Evolutionary conservation across 108 stramenopile genomes (phyloP).

Genomic region (Asterionellopsis glacialis): DNA sequence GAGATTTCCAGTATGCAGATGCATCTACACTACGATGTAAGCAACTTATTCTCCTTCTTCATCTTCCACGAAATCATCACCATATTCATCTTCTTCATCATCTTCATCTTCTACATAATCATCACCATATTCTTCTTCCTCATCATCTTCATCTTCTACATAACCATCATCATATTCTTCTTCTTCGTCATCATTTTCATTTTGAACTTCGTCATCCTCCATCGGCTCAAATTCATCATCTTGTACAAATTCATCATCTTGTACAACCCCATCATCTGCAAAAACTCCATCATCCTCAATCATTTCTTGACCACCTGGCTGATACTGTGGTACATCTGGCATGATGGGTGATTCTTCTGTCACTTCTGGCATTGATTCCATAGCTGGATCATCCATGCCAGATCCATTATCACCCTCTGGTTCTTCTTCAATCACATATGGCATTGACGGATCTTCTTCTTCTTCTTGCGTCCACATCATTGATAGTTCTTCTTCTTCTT

Average conservation of each 20-base stretch:
- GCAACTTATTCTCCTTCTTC: no score
- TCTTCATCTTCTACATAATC: no score
- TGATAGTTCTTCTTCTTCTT: neutral
- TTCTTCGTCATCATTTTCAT: constrained; percentile 3
- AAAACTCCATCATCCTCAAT: neutral
- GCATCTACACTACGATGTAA: no score
- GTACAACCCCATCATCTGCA: neutral
- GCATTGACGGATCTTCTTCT: neutral
- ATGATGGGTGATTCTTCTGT: neutral
- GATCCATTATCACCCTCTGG: neutral
- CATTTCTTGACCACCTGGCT: neutral
- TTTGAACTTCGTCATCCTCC: neutral
- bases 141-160: no score
- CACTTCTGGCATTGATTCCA: neutral
- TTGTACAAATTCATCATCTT: neutral
- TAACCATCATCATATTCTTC: neutral
- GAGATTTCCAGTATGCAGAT: no score
- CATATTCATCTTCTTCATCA: no score
- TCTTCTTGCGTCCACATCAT: neutral
- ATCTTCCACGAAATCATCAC: no score
- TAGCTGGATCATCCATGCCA: neutral
- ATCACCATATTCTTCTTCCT: neutral
- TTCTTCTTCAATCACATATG: neutral
- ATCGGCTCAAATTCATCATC: neutral
- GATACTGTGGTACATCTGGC: neutral